These are phyloP conservation scores for Neoboletus magnificus DNA, from an alignment of 768 basidiomycete species.

Conservation along the genomic window DNA sequence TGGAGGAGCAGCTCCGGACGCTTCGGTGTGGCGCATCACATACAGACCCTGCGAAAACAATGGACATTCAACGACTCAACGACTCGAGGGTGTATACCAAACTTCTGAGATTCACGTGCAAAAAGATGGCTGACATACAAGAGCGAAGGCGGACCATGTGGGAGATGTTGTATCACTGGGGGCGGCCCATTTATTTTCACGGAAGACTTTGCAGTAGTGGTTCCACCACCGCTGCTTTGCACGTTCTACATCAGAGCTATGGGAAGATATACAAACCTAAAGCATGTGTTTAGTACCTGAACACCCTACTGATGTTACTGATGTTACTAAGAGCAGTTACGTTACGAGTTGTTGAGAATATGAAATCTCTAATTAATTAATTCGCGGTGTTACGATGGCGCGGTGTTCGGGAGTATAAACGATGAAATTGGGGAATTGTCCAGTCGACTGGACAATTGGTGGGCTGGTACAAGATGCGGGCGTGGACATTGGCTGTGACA, in stretches of 20 bases:
- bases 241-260: not conserved
- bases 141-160: not conserved
- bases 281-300: too few relatives aligned
- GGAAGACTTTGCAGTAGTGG: not conserved
- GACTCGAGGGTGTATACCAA: not conserved
- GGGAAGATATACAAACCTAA: not conserved
- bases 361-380: too few relatives aligned
- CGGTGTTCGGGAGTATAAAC: too few relatives aligned
- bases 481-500: not conserved
- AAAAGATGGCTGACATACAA: not conserved
- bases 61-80: not conserved
- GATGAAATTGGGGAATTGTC: not conserved
- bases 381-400: not conserved
- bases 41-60: not conserved
- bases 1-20: not conserved
- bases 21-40: not conserved
- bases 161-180: not conserved
- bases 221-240: not conserved
- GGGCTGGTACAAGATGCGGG: not conserved
- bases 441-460: not conserved
- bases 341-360: too few relatives aligned
- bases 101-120: not conserved
- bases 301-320: too few relatives aligned
- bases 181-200: not conserved
- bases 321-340: too few relatives aligned